These are phyloP conservation scores for Penicillium coffeae DNA, from an alignment of 495 filamentous ascomycete species.

Conservation along the genomic window DNA sequence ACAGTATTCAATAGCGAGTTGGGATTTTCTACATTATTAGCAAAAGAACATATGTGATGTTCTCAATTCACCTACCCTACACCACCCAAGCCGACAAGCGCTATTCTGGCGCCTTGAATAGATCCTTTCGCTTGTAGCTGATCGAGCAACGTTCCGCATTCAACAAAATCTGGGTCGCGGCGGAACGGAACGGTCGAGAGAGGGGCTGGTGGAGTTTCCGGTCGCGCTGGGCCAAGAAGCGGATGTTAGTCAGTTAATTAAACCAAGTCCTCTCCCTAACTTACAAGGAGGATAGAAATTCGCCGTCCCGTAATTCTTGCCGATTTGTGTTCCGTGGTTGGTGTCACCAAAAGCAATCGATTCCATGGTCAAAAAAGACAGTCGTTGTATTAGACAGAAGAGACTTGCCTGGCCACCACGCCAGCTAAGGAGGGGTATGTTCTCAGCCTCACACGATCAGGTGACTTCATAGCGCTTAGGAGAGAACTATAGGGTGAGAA, in stretches of 20 bases:
- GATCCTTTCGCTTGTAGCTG: slow-evolving; percentile 22
- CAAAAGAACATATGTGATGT: slow-evolving; percentile 21
- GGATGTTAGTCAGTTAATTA: not conserved
- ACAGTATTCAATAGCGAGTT: slow-evolving; percentile 3
- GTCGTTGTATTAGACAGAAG: not conserved
- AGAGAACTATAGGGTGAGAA: no score
- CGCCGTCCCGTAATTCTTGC: slow-evolving; percentile 10
- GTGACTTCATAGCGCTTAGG: no score
- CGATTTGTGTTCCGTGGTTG: slow-evolving; percentile 7
- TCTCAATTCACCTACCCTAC: slow-evolving; percentile 26
- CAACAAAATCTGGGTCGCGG: slow-evolving; percentile 32
- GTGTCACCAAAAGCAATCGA: slow-evolving; percentile 1
- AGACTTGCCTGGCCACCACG: not conserved
- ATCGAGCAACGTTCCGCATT: slow-evolving; percentile 19
- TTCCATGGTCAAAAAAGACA: no score
- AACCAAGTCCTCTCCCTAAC: not conserved
- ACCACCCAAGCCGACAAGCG: slow-evolving; percentile 30
- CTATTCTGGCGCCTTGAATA: slow-evolving; percentile 15
- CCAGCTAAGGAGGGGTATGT: no score
- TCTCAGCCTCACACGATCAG: slow-evolving; percentile 1
- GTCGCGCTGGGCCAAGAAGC: slow-evolving; percentile 8
- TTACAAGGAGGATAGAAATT: slow-evolving; percentile 9
- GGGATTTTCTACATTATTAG: not conserved
- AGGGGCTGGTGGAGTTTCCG: slow-evolving; percentile 19
- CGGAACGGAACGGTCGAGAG: slow-evolving; percentile 27